Evolutionary conservation across 345 rosid genomes (phyloP), one percentile per base, ranked within the genome.

Genomic region (Jatropha curcas): DNA sequence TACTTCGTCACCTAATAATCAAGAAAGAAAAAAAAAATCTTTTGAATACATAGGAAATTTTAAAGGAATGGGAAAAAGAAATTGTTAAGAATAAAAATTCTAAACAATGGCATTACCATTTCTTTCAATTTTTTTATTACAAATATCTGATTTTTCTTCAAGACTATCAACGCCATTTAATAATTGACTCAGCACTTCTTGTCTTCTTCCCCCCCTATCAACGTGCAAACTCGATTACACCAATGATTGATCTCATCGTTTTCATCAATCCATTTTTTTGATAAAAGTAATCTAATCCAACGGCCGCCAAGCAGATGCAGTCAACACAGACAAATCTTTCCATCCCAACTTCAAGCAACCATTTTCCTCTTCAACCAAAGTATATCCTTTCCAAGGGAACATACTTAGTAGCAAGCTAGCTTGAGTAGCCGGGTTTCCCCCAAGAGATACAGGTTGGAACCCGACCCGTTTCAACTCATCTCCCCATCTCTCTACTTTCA

Each of bases 341-440:
- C 98, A 94, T 4, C 98, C 98, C 45, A 94, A 81, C 31, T 91
- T 93, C 77, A 94, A 77, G 79, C 87, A 82, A 58, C 97, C 97
- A 50, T 79, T 80, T 39, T 94, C 93, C 83, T 94, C 93, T 83
- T 94, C 91, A 22, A 89, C 92, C 70, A 94, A 73, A 3, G 97
- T 90, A 22, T 94, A 94, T 2, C 98, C 98, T 77, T 89, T 90
- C 97, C 98, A 89, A 7, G 98, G 97, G 67, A 90, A 85, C 97
- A 94, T 94, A 11, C 93, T 93, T 2, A 94, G 82, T 77, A 94
- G 76, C 77, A 94, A 82, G 35, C 90, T 84, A 4, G 98, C 98
- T 76, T 94, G 98, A 0, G 90, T 84, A 0, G 92, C 97, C 79
- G 97, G 98, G 90, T 82, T 92, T 0, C 98, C 98, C 1, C 84